These are phyloP conservation scores for Piper betle DNA, from an alignment of 164 flowering plant genomes.

Conservation along the genomic window DNA sequence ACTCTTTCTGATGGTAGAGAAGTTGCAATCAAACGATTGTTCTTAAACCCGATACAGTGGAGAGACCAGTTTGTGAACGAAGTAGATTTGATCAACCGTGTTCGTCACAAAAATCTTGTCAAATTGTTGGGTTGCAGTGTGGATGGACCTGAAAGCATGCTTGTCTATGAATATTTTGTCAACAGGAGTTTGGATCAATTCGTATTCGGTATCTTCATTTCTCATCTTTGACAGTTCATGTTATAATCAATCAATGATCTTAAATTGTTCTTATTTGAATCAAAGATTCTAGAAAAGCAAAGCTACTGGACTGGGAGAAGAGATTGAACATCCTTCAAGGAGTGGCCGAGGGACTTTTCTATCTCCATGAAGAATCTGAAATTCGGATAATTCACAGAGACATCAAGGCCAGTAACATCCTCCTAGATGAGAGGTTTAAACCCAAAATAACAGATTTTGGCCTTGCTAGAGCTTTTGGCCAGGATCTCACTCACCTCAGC, in stretches of 20 bases:
- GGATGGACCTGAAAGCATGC: slow-evolving; percentile 75
- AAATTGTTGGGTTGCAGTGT: slow-evolving; percentile 64
- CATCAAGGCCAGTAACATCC: slow-evolving; percentile 12
- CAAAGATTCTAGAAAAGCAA: background rate
- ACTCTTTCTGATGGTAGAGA: slow-evolving; percentile 70
- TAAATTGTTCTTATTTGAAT: background rate
- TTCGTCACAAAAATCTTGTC: slow-evolving; percentile 63
- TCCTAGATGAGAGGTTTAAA: slow-evolving; percentile 13
- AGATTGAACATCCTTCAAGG: slow-evolving; percentile 10
- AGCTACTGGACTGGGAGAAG: slow-evolving; percentile 9
- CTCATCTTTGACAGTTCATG: background rate
- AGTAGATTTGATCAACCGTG: slow-evolving; percentile 56
- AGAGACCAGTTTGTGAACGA: slow-evolving; percentile 71
- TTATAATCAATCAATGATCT: background rate
- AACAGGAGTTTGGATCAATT: slow-evolving; percentile 62
- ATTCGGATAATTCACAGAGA: slow-evolving; percentile 10
- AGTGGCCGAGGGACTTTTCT: slow-evolving; percentile 11
- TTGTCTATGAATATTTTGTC: slow-evolving; percentile 54
- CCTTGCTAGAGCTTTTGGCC: slow-evolving; percentile 12
- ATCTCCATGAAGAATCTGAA: slow-evolving; percentile 11
- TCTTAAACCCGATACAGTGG: slow-evolving; percentile 59
- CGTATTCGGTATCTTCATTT: slow-evolving; percentile 38
- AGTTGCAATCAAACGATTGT: slow-evolving; percentile 69
- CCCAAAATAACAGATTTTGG: slow-evolving; percentile 18
- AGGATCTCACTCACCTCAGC: slow-evolving; percentile 15